phyloP scores from a whole-genome alignment of 2,329 filamentous ascomycete species.

The Talaromyces sp. region DNA sequence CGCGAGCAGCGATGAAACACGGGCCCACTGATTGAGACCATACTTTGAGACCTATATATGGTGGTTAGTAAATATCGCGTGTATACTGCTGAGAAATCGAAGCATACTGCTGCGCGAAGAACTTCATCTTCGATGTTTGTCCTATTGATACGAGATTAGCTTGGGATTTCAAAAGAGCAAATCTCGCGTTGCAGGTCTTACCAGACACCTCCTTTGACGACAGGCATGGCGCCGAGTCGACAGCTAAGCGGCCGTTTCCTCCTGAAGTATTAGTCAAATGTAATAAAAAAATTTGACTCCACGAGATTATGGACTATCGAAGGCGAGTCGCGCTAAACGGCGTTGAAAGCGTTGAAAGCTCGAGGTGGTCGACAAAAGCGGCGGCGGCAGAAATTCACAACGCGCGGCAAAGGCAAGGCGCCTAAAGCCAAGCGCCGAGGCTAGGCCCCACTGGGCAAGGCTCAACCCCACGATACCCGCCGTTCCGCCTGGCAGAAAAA shows the following conservation, averaged over 20 bases:
- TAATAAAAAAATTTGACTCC: background rate
- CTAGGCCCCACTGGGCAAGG: background rate
- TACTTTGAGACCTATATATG: conserved; percentile 68
- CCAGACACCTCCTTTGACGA: conserved; percentile 63
- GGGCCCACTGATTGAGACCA: conserved; percentile 95
- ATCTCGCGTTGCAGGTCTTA: conserved; percentile 20
- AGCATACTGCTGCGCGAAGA: conserved; percentile 72
- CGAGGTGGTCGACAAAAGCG: background rate
- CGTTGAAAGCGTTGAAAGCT: background rate
- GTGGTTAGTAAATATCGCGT: conserved; percentile 5
- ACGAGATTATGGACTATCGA: background rate
- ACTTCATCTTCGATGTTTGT: conserved; percentile 85
- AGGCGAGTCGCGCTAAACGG: background rate
- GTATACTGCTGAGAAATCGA: background rate
- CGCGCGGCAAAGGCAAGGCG: background rate
- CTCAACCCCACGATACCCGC: conserved; percentile 6
- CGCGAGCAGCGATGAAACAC: conserved; percentile 91
- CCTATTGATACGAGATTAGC: conserved; percentile 29
- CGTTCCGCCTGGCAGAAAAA: conserved; percentile 5
- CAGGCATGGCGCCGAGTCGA: conserved; percentile 48
- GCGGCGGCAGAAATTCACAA: conserved; percentile 1
- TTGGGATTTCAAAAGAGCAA: background rate
- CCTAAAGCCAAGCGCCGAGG: background rate
- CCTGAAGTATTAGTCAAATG: background rate
- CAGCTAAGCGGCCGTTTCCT: background rate